Base-by-base conservation (phyloP, 2,329 filamentous ascomycete species). In the Aspergillus melleus region DNA sequence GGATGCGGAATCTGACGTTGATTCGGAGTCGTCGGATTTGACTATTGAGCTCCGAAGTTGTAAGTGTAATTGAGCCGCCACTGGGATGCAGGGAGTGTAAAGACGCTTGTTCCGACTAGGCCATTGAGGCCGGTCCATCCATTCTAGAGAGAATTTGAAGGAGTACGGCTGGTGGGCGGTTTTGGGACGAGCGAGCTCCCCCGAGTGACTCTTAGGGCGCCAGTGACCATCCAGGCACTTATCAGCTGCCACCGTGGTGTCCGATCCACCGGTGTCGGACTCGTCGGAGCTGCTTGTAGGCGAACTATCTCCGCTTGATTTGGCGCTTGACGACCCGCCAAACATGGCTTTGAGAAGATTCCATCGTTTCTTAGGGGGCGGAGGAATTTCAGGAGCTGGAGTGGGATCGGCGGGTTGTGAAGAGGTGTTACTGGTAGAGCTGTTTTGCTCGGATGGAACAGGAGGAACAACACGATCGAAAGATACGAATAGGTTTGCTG, bases 71-170 rank as follows among this genome's bases (percentile, higher is more conserved):
- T 87, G 84, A 2, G 85, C 83, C 9, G 81, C 80, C 11, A 82
- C 73, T 0, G 86, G 86, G 12, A 88, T 79, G 46, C 80, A 79
- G 1, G 86, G 86, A 9, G 83, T 79, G 54, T 79, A 78, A 6
- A 88, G 77, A 5, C 81, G 81, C 73, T 77, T 77, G 79, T 85
- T 73, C 74, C 83, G 73, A 72, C 78, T 72, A 66, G 82, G 61
- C 71, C 77, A 73, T 66, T 80, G 71, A 70, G 83, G 74, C 68
- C 83, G 82, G 59, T 86, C 83, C 52, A 84, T 80, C 81, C 82
- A 88, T 70, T 90, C 87, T n/a, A 90, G 77, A 1, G 86, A 88
- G 70, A 90, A 90, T 61, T 86, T 87, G 78, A 90, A 90, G 63
- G 81, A 85, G 65, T 84, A 86, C 46, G 77, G 79, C 58, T 84